phyloP scores from a whole-genome alignment of 208 protist species.

The Leptomonas pyrrhocoris region DNA sequence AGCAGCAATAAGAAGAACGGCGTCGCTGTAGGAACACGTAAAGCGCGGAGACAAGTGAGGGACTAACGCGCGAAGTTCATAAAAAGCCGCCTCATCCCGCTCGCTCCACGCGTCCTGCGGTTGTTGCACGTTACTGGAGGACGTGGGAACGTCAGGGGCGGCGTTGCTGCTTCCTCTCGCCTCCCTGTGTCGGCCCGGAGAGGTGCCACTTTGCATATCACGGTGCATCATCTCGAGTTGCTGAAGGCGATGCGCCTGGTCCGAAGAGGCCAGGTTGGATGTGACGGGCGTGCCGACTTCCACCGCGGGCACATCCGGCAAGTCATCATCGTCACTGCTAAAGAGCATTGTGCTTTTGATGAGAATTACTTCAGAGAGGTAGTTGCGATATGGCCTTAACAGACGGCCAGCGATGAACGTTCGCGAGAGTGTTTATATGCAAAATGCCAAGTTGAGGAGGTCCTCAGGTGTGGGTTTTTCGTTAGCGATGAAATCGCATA shows the following conservation, averaged over 20 bases:
- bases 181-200: background rate
- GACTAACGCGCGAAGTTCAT: constrained; percentile 65
- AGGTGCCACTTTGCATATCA: background rate
- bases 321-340: constrained; percentile 51
- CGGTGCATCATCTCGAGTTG: constrained; percentile 52
- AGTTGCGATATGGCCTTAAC: no score
- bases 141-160: background rate
- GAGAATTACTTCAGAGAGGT: background rate
- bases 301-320: constrained; percentile 50
- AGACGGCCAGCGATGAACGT: no score
- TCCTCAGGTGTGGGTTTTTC: no score
- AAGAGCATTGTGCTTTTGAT: constrained; percentile 25
- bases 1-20: constrained; percentile 58
- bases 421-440: no score
- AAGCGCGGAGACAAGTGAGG: constrained; percentile 80
- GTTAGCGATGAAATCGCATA: no score
- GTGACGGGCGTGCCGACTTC: constrained; percentile 5
- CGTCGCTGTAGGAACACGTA: constrained; percentile 61
- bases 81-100: constrained; percentile 29
- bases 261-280: constrained; percentile 6
- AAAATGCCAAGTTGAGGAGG: no score
- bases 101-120: constrained; percentile 21
- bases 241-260: constrained; percentile 45
- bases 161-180: background rate
- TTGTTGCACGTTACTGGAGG: no score